A percentile compares a stretch with the other conserved stretches of the same genome.
phyloP scores from a whole-genome alignment of 2,329 filamentous ascomycete species.

The Botrytis porri region DNA sequence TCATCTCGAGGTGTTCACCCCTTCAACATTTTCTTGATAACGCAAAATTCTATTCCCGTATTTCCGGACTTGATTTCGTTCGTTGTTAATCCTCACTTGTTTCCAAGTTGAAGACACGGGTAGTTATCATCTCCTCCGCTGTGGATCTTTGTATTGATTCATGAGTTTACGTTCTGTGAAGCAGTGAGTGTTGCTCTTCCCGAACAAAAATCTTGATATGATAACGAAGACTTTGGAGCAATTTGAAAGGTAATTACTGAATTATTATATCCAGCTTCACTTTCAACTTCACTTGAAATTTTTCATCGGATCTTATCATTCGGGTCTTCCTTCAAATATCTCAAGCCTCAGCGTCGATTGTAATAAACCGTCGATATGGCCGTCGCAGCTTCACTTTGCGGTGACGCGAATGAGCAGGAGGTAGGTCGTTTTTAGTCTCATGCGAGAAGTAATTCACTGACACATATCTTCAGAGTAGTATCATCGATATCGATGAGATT shows the following conservation, averaged over 20 bases:
- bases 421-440: not conserved
- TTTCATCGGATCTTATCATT: not conserved
- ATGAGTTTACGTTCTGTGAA: not conserved
- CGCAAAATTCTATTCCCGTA: not conserved
- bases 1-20: not conserved
- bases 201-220: not conserved
- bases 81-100: not conserved
- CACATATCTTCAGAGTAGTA: constrained; percentile 37
- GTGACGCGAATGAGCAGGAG: constrained; percentile 20
- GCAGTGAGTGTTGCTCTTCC: not conserved
- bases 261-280: not conserved
- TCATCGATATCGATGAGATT: constrained; percentile 64
- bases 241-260: not conserved
- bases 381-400: constrained; percentile 12
- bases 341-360: not conserved
- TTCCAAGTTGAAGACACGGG: not conserved
- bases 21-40: not conserved
- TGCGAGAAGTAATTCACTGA: not conserved
- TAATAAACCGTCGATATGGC: constrained; percentile 9
- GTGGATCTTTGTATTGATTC: not conserved
- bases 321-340: not conserved
- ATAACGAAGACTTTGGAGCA: not conserved
- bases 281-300: not conserved
- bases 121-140: not conserved
- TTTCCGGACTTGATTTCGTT: not conserved